These are phyloP conservation scores for Cylindrodendrum hubeiense DNA, from an alignment of 2,329 filamentous ascomycete genomes.

Conservation along the genomic window DNA sequence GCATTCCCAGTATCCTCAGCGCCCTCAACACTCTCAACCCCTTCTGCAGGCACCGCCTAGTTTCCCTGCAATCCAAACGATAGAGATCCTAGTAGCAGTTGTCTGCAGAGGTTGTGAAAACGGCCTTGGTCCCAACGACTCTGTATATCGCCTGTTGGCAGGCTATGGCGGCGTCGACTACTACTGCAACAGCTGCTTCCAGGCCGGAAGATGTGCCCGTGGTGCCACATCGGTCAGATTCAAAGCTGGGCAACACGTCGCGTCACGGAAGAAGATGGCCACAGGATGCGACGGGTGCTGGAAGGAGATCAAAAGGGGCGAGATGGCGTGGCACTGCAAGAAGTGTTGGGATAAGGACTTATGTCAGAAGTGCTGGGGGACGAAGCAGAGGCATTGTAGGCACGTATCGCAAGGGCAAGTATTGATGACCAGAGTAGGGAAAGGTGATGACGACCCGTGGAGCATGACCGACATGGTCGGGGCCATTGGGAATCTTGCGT, in stretches of 20 bases:
- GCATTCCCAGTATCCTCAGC: neutral
- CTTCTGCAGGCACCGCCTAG: neutral
- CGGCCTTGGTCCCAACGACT: conserved; percentile 11
- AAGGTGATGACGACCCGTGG: conserved; percentile 14
- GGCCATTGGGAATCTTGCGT: conserved; percentile 5
- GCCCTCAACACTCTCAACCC: neutral
- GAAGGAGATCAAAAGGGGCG: conserved; percentile 25
- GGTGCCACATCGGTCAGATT: neutral
- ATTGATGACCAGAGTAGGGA: conserved; percentile 31
- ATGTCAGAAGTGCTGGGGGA: conserved; percentile 33
- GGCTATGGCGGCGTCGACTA: neutral
- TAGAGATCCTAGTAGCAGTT: conserved; percentile 15
- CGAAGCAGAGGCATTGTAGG: conserved; percentile 31
- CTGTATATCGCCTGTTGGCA: conserved; percentile 8
- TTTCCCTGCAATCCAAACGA: neutral
- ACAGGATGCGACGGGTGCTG: conserved; percentile 26
- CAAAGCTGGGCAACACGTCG: conserved; percentile 1
- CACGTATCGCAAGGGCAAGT: conserved; percentile 30
- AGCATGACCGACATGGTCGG: conserved; percentile 12
- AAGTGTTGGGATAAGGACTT: conserved; percentile 34
- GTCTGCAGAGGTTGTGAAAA: conserved; percentile 11
- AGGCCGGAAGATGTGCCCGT: neutral
- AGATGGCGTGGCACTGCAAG: conserved; percentile 36
- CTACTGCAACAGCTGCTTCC: conserved; percentile 4
- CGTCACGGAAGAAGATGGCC: conserved; percentile 9